Evolutionary conservation across 192 early-diverging fungal genomes (phyloP).

Genomic region (Nowakowskiella sp.): DNA sequence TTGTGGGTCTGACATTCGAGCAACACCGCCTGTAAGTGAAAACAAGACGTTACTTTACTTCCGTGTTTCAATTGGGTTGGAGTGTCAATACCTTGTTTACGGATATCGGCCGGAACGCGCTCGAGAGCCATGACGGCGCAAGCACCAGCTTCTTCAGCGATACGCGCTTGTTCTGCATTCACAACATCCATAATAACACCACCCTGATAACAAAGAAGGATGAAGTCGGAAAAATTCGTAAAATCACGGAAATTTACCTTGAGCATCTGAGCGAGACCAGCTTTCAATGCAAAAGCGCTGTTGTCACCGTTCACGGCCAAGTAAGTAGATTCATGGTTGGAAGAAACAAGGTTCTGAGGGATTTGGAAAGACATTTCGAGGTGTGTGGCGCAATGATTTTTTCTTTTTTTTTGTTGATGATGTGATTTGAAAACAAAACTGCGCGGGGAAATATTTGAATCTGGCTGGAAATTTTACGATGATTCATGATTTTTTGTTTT

Average conservation of each 20-base stretch:
- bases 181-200: conserved; percentile 99
- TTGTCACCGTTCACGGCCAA: conserved; percentile 13
- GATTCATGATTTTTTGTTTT: no score
- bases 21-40: conserved; percentile 64
- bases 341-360: conserved; percentile 49
- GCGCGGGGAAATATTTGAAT: no score
- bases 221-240: not conserved
- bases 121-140: conserved; percentile 96
- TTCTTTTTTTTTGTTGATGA: no score
- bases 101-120: conserved; percentile 97
- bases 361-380: conserved; percentile 39
- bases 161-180: conserved; percentile 93
- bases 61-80: not conserved
- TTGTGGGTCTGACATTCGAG: conserved; percentile 96
- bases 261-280: conserved; percentile 94
- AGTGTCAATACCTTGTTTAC: conserved; percentile 66
- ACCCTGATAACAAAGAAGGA: conserved; percentile 44
- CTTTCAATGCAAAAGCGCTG: conserved; percentile 75
- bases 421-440: no score
- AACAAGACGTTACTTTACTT: conserved; percentile 1
- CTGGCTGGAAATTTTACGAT: no score
- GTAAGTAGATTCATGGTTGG: no score
- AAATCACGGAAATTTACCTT: conserved; percentile 53
- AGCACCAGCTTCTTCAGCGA: conserved; percentile 95
- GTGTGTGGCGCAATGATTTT: not conserved